Base-by-base conservation (phyloP, 371 early-diverging fungal genomes). In the Mortierella sp. region DNA sequence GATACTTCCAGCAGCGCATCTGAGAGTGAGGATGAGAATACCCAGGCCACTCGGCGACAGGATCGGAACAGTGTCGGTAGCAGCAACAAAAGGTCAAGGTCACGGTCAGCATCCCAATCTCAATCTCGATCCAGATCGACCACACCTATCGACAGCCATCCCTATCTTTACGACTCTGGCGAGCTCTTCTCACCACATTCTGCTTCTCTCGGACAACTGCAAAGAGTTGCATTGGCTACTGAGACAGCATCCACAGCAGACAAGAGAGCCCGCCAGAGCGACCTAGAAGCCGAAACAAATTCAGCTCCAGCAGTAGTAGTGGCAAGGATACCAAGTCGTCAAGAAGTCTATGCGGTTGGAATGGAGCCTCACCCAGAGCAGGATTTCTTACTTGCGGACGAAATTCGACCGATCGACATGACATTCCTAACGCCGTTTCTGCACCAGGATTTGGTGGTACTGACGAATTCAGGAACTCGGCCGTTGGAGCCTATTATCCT, bases 351-450 rank as follows among this genome's bases (percentile, higher is more conserved):
- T 48, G 51, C 73, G 13, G 11, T 77, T 16, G 72, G 74, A 46
- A 54, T 81, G 76, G 74, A 73, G 50, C 82, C 77, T 8, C 55
- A 40, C 69, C 79, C 75, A 28, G 34, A 70, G 57, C 34, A 53
- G 37, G 24, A 86, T 50, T 69, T 80, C 80, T 67, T 89, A 44
- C n/a, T 88, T 57, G 76, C 85, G 75, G 88, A 86, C 76, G 77
- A 74, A 51, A 75, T 88, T 75, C 57, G 77, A 50, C 2, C 74
- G 31, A 8, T 84, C 51, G 89, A 90, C 76, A 74, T 72, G 55
- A 19, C 83, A 55, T 26, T 84, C 59, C 46, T 90, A 26, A 55
- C 43, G 6, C 86, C 81, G 1, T 86, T 81, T 37, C 69, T 86
- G 28, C 74, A 72, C 34, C 82, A 79, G 5, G 86, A 86, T 40